Evolutionary conservation across 164 flowering plant genomes (phyloP).

Genomic region (Liriodendron chinense): DNA sequence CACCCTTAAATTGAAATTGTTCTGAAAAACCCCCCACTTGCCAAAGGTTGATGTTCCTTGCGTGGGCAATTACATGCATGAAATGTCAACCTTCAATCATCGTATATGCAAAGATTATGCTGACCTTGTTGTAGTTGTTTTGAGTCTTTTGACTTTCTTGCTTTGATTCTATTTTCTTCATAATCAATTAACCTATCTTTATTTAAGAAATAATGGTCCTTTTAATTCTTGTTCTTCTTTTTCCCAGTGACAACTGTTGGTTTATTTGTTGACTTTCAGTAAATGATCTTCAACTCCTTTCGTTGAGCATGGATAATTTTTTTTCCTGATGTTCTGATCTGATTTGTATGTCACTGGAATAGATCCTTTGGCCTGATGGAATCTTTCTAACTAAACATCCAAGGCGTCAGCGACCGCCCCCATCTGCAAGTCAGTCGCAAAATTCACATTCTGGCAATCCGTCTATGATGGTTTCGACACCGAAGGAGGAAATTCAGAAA

Average conservation of each 20-base stretch:
- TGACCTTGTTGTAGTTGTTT: neutral
- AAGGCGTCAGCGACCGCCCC: slow-evolving; percentile 54
- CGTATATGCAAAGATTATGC: neutral
- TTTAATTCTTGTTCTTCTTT: neutral
- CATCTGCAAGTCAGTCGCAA: slow-evolving; percentile 24
- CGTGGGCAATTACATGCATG: neutral
- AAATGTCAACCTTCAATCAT: neutral
- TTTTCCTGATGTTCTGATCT: slow-evolving; percentile 3
- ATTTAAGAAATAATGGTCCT: neutral
- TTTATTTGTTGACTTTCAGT: neutral
- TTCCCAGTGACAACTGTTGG: neutral
- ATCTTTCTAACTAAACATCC: slow-evolving; percentile 96
- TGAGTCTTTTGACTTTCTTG: neutral
- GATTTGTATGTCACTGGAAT: slow-evolving; percentile 13
- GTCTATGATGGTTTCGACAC: slow-evolving; percentile 35
- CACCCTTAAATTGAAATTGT: neutral
- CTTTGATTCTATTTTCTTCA: neutral
- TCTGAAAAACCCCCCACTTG: neutral
- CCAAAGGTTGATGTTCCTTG: neutral
- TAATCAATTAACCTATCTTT: neutral
- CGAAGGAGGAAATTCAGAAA: slow-evolving; percentile 28
- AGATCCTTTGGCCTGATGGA: slow-evolving; percentile 99
- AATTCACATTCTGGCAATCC: slow-evolving; percentile 22
- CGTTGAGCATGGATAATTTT: neutral
- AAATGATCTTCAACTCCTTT: neutral